Base-by-base conservation (phyloP, 441 rosid species). In the Euphorbia schlechtendalii region DNA sequence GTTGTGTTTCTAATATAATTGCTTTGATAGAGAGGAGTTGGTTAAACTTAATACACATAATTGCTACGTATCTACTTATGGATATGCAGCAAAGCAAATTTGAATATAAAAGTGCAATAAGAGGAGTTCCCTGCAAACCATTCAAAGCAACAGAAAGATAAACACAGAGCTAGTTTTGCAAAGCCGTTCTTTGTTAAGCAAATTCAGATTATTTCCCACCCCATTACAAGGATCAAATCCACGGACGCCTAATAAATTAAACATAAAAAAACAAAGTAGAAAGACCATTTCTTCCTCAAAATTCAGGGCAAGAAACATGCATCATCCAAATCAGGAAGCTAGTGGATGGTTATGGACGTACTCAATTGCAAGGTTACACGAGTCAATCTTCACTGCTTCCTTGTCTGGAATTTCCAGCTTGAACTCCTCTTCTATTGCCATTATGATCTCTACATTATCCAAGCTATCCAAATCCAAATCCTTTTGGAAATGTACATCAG, bases 371-470 rank as follows among this genome's bases (percentile, higher is more conserved):
- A 90, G 92, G 70, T 67, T 40, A 75, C 90, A 86, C 11, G 96
- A 88, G 63, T 90, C 95, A 4, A 92, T 88, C 80, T 79, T 90
- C 41, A 83, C 94, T 49, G 98, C 98, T 83, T 92, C 98, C 77
- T 82, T 84, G 81, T 92, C 96, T 1, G 96, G 97, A 17, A 92
- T 92, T 68, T 90, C 96, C 59, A 90, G 85, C 83, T 90, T 92
- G 79, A 92, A 92, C 69, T 92, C 98, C 73, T 90, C 98, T 77
- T 92, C 96, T 20, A 92, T 76, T 28, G 90, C 98, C 97, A 92
- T 88, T 45, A 92, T 88, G 51, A 92, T 88, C 87, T 92, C 98
- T 74, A 92, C 94, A 9, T 67, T 90, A 85, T 92, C 98, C 84
- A 92, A 78, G 80, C 98, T 90, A 78, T 89, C 96, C 78, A 92